Evolutionary conservation across 805 yeast species (phyloP).

Genomic region (Soucietia sequanensis): DNA sequence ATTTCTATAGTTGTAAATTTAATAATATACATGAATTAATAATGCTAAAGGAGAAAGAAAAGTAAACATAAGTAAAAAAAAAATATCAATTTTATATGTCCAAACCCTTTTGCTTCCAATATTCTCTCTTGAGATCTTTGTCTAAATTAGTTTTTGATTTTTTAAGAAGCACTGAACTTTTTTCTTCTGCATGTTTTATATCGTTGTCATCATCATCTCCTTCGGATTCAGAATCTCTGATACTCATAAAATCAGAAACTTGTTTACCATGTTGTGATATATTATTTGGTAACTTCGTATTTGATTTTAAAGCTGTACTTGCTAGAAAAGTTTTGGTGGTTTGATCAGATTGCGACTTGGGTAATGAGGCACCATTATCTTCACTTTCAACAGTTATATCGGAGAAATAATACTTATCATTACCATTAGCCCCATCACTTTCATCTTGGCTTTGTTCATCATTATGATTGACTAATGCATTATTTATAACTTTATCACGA

Average conservation of each 20-base stretch:
- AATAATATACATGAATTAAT: too few species aligned
- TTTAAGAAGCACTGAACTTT: slow-evolving; percentile 10
- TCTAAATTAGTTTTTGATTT: slow-evolving; percentile 22
- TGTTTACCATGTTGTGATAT: slow-evolving; percentile 6
- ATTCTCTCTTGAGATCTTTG: slow-evolving; percentile 35
- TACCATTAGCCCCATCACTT: slow-evolving; percentile 34
- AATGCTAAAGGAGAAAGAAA: too few species aligned
- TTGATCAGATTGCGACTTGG: slow-evolving; percentile 6
- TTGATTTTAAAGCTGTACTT: too few species aligned
- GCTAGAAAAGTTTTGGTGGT: slow-evolving; percentile 1
- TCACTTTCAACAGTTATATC: slow-evolving; percentile 42
- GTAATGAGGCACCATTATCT: slow-evolving; percentile 11
- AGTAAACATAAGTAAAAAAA: too few species aligned
- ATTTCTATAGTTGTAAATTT: too few species aligned
- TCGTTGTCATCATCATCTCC: slow-evolving; percentile 13
- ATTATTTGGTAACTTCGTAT: slow-evolving; percentile 3
- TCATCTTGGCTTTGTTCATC: slow-evolving; percentile 23
- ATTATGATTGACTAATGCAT: slow-evolving; percentile 45
- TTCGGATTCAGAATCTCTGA: slow-evolving; percentile 12
- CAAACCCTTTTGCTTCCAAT: slow-evolving; percentile 43
- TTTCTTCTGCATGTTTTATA: slow-evolving; percentile 5
- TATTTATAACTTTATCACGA: slow-evolving; percentile 58
- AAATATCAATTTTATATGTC: slow-evolving; percentile 11
- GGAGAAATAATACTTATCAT: slow-evolving; percentile 42
- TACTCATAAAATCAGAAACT: slow-evolving; percentile 21